Evolutionary conservation across 2,329 filamentous ascomycete genomes (phyloP), one percentile per base, ranked within the genome.

Genomic region (Colletotrichum tropicale): DNA sequence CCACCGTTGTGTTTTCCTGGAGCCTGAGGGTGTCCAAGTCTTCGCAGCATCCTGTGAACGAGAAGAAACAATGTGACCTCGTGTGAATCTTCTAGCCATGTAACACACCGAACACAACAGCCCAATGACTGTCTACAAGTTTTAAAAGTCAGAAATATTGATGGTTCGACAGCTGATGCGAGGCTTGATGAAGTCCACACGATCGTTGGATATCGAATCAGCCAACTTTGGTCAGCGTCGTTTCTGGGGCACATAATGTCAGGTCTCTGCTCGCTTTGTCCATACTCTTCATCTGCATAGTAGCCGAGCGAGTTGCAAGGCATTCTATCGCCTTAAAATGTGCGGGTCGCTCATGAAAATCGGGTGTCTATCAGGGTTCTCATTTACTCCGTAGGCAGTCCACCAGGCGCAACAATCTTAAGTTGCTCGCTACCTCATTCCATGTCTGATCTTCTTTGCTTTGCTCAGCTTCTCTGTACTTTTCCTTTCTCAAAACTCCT

Each of bases 321-420:
- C n/a, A 24, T 24, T 21, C n/a, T 52, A 21, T 52, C 43, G 10
- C 10, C 43, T 52, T 8, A 0, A 3, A 52, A 0, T 24, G n/a
- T 52, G 43, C 43, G 43, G n/a, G 43, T 52, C 12, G n/a, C n/a
- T 21, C 8, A 48, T 48, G 43, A 12, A 18, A 58, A 58, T 58
- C 13, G 26, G 12, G 24, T 26, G 30, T 36, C 61, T 64, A 64
- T 64, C 34, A 64, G 34, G 61, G 61, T 43, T 64, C 61, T 64
- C 21, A 28, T 62, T 62, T 62, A 18, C 58, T 32, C n/a, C 16
- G 21, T 38, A 28, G 60, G 34, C 21, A 43, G 24, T 64, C 61
- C n/a, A n/a, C 34, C 13, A 43, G 21, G 36, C 36, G 58, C 58
- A 61, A 34, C 58, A 61, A n/a, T 61, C 18, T 32, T 10, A 26